Evolutionary conservation across 805 yeast species (phyloP), one percentile per base, ranked within the genome.

Genomic region (Candida germanica): DNA sequence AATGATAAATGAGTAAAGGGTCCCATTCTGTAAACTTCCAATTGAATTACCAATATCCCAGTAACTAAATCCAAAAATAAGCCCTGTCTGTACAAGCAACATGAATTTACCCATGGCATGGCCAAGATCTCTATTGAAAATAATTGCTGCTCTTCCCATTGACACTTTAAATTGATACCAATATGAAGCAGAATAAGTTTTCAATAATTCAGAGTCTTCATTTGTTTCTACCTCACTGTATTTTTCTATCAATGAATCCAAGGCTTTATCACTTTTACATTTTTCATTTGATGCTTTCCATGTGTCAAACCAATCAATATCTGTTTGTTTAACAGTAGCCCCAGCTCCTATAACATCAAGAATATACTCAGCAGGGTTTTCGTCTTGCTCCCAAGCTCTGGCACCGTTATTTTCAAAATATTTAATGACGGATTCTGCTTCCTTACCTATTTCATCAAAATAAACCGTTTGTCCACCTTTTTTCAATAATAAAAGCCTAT

Each of bases 261-360:
- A 67, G 53, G 83, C 88, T 2, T 52, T 58, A 38, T 76, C 71
- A 26, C 82, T 75, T 5, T 68, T 77, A 34, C 60, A 50, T 47
- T 74, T 75, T 53, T 39, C 36, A 24, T 29, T 58, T 26, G 95
- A 85, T 31, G 71, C 69, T 54, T 73, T 60, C 96, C 96, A 86
- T 33, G 82, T 85, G 51, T 83, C 80, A 51, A 76, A 70, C 51
- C 80, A 83, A 57, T 83, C 84, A 58, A 77, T 81, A 32, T 67
- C 67, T 10, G 86, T 82, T 10, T 7, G 23, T 45, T 75, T 80
- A 21, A 83, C 74, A 36, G 86, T 87, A 5, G 88, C 87, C 25
- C 87, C 87, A 33, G 88, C 87, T 50, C 89, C 88, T 49, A 82
- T 81, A 43, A 80, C 84, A 46, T 83, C 84, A 61, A 87, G 67